Evolutionary conservation across 768 basidiomycete species (phyloP).

Genomic region (Clitopilus hobsonii): DNA sequence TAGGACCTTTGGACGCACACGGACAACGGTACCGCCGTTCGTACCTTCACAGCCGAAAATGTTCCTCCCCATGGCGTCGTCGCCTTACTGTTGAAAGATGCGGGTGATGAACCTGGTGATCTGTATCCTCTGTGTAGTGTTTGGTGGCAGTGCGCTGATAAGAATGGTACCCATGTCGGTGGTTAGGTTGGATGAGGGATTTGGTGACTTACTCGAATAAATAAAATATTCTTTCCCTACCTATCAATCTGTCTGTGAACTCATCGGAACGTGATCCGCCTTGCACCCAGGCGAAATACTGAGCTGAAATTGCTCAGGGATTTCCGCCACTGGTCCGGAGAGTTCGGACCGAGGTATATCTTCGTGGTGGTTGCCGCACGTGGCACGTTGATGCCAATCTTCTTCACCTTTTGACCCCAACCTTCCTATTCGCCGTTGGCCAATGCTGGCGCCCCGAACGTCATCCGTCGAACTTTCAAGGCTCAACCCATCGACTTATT

Average conservation of each 20-base stretch:
- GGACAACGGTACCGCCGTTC: conserved; percentile 7
- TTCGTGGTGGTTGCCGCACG: not conserved
- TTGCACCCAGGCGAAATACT: too few relatives aligned
- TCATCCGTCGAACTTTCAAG: conserved; percentile 22
- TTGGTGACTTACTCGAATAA: too few relatives aligned
- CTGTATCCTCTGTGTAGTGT: conserved; percentile 53
- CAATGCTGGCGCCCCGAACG: not conserved
- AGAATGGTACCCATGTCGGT: conserved; percentile 46
- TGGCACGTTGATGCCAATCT: not conserved
- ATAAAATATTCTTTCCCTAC: too few relatives aligned
- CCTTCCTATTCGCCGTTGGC: not conserved
- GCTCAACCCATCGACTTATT: conserved; percentile 19
- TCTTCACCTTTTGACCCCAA: not conserved
- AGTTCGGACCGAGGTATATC: not conserved
- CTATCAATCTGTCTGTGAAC: too few relatives aligned
- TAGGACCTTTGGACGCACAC: conserved; percentile 75
- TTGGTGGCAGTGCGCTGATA: conserved; percentile 50
- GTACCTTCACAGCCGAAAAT: conserved; percentile 41
- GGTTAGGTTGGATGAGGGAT: too few relatives aligned
- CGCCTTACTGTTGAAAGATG: conserved; percentile 60
- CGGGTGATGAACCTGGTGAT: conserved; percentile 60
- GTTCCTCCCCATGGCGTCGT: conserved; percentile 70
- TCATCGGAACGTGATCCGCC: too few relatives aligned
- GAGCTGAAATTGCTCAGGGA: not conserved
- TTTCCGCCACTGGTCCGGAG: not conserved